Base-by-base conservation (phyloP, 768 basidiomycete species). In the Boletus rex-veris region DNA sequence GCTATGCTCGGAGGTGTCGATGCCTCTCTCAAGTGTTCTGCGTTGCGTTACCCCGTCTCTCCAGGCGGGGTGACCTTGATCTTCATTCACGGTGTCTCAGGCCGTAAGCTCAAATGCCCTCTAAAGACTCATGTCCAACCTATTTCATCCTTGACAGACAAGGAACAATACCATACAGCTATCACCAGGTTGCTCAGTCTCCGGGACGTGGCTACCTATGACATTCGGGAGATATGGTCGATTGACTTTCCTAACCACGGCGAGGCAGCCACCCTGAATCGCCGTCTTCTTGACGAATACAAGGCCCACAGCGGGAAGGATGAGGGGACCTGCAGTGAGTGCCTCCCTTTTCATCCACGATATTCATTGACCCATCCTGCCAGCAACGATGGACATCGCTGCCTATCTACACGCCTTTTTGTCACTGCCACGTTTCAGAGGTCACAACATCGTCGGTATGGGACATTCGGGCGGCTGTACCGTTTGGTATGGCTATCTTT, bases 191-290 rank as follows among this genome's bases (percentile, higher is more conserved):
- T 70, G 7, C 59, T 71, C 37, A 38, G 38, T 30, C 52, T 55
- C 44, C 45, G 45, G 11, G 40, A 53, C 18, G 42, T 16, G 7
- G 54, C 58, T 4, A 50, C 57, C 3, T 66, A 60, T 33, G 57
- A 50, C 26, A 62, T 72, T 18, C 59, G 63, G 3, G 71, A 72
- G 42, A 63, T 73, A 50, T 72, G 71, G 71, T 62, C 66, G 3
- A 55, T 73, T 3, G 72, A 73, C 47, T 61, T 71, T 50, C 73
- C 71, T 1, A 73, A 73, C 47, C 72, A 73, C 31, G 72, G 73
- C 6, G 64, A 74, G 46, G 58, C 72, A 10, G 72, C 72, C 14
- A 48, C 50, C 7, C 43, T 70, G n/a, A 73, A 73, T 44, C 69
- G 71, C 16, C 35, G 28, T 43, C 41, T 60, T 18, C 63, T 71